A percentile compares a stretch with the other conserved stretches of the same genome.
phyloP scores from a whole-genome alignment of 2,329 filamentous ascomycete species.

The Daldinia sp. region DNA sequence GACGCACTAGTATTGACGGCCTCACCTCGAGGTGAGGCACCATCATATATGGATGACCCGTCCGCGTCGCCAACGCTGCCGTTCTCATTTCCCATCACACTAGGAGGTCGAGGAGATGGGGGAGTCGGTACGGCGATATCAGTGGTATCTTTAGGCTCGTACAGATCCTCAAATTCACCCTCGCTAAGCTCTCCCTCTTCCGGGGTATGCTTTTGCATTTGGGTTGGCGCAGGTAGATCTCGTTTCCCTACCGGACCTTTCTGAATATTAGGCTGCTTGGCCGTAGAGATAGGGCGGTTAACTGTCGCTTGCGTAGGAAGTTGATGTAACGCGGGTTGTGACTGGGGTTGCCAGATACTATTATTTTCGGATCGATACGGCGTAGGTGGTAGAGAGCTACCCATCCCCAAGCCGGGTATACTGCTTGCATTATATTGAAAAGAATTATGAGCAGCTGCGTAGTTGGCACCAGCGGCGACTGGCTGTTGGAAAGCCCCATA shows the following conservation, averaged over 20 bases:
- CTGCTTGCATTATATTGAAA: slow-evolving; percentile 55
- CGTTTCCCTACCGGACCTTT: neutral
- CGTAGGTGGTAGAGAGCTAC: slow-evolving; percentile 37
- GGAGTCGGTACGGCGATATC: slow-evolving; percentile 11
- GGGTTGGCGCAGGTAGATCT: neutral
- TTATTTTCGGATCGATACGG: slow-evolving; percentile 32
- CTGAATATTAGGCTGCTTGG: slow-evolving; percentile 9
- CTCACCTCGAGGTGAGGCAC: slow-evolving; percentile 45
- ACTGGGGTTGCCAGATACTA: slow-evolving; percentile 33
- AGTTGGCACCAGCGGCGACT: slow-evolving; percentile 43
- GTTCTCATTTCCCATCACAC: slow-evolving; percentile 38
- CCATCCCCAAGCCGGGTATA: slow-evolving; percentile 57
- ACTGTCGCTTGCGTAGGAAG: slow-evolving; percentile 10
- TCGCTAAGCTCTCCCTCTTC: slow-evolving; percentile 87
- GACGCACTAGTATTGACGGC: slow-evolving; percentile 42
- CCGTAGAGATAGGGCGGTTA: neutral
- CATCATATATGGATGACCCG: slow-evolving; percentile 52
- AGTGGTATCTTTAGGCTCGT: slow-evolving; percentile 57
- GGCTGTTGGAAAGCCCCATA: slow-evolving; percentile 35
- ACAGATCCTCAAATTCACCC: slow-evolving; percentile 69
- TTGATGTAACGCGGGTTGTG: slow-evolving; percentile 16
- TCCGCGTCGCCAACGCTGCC: slow-evolving; percentile 50
- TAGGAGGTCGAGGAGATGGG: slow-evolving; percentile 27
- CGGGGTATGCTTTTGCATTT: slow-evolving; percentile 26
- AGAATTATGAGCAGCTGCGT: slow-evolving; percentile 51